phyloP scores from a whole-genome alignment of 1,284 basidiomycete species.

The Cerioporus squamosus region DNA sequence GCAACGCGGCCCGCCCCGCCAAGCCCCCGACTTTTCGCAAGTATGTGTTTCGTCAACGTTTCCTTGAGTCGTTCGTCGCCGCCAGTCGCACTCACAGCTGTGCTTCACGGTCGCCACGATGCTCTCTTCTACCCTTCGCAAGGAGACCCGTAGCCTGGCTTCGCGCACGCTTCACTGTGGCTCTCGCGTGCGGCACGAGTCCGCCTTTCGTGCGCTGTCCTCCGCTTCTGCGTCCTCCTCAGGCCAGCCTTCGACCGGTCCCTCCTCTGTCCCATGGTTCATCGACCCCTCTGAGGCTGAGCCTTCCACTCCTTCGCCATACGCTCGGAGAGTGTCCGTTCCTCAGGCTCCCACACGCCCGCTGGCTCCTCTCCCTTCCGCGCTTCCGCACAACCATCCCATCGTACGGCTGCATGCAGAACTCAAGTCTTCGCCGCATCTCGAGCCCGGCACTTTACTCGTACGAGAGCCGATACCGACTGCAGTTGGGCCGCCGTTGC shows the following conservation, averaged over 20 bases:
- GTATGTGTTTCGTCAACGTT: neutral
- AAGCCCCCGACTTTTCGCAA: neutral
- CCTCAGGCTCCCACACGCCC: constrained; percentile 26
- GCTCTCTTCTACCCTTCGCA: constrained; percentile 5
- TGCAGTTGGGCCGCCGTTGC: constrained; percentile 57
- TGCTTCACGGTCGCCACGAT: neutral
- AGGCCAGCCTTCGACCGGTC: neutral
- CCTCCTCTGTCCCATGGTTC: constrained; percentile 50
- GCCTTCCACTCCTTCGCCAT: constrained; percentile 3
- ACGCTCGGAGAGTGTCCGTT: constrained; percentile 27
- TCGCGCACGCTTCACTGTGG: constrained; percentile 6
- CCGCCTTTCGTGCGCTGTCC: constrained; percentile 22
- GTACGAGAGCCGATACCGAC: constrained; percentile 53
- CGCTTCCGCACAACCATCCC: constrained; percentile 44
- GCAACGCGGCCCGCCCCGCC: constrained; percentile 2
- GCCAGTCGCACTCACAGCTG: too few relatives aligned
- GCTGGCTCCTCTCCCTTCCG: constrained; percentile 47
- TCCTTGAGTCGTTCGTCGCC: too few relatives aligned
- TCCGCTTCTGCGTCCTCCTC: constrained; percentile 8
- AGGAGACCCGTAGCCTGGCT: constrained; percentile 5
- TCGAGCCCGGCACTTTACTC: constrained; percentile 59
- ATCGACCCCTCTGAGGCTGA: constrained; percentile 46
- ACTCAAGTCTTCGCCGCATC: constrained; percentile 60
- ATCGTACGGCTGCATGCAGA: constrained; percentile 51
- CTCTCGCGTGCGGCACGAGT: neutral